phyloP scores from a whole-genome alignment of 371 early-diverging fungal genomes.

The Mycotypha africana region DNA sequence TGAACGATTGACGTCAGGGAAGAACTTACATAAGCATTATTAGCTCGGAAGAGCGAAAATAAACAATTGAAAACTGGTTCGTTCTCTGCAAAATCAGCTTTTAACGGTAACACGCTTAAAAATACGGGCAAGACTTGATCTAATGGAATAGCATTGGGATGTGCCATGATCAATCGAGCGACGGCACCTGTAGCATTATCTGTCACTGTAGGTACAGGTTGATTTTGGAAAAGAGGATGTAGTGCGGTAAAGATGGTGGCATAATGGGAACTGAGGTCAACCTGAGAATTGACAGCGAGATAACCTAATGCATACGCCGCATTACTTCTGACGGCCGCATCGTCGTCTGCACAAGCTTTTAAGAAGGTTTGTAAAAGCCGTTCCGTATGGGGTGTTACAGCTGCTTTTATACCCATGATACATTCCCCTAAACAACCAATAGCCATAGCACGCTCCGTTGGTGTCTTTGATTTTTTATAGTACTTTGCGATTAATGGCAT shows the following conservation, averaged over 20 bases:
- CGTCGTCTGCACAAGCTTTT: conserved; percentile 65
- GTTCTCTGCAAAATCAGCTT: conserved; percentile 77
- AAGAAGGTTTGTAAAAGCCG: conserved; percentile 56
- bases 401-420: conserved; percentile 59
- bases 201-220: conserved; percentile 55
- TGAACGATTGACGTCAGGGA: no score
- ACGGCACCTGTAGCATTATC: conserved; percentile 72
- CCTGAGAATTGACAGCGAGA: conserved; percentile 58
- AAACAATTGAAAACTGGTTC: conserved; percentile 69
- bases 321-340: conserved; percentile 79
- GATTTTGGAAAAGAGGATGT: conserved; percentile 62
- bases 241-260: conserved; percentile 60
- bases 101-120: conserved; percentile 66
- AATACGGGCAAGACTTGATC: conserved; percentile 73
- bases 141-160: conserved; percentile 67
- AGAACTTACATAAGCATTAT: conserved; percentile 43
- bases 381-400: conserved; percentile 70
- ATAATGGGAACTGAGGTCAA: conserved; percentile 66
- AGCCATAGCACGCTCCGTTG: conserved; percentile 81
- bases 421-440: conserved; percentile 82
- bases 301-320: conserved; percentile 80
- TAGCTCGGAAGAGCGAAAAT: conserved; percentile 50
- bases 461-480: conserved; percentile 61
- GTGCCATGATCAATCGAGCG: conserved; percentile 40
- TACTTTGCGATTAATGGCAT: conserved; percentile 71